Percentiles rank a stretch among this genome's conserved stretches.
Evolutionary conservation across 2,329 filamentous ascomycete species (phyloP).

Genomic region (Aspergillus sp.): DNA sequence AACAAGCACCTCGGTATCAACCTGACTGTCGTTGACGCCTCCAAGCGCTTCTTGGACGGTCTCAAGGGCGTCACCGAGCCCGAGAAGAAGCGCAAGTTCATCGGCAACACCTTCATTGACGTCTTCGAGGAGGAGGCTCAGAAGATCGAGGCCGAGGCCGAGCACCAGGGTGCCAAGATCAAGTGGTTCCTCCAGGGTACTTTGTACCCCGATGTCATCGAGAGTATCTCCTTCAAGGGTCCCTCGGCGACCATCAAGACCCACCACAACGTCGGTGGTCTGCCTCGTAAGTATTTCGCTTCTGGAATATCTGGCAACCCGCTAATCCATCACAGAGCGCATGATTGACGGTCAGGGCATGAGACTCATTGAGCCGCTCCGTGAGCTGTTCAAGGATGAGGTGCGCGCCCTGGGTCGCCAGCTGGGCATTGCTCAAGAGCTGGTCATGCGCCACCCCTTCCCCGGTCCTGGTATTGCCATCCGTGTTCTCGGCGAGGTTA

Average conservation of each 20-base stretch:
- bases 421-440: slow-evolving; percentile 70
- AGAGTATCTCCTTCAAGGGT: slow-evolving; percentile 72
- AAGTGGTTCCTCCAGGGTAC: slow-evolving; percentile 88
- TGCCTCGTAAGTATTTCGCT: slow-evolving; percentile 6
- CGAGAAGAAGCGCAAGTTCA: slow-evolving; percentile 88
- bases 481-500: slow-evolving; percentile 82
- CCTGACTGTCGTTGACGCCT: slow-evolving; percentile 80
- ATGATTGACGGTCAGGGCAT: slow-evolving; percentile 53
- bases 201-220: slow-evolving; percentile 72
- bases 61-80: slow-evolving; percentile 77
- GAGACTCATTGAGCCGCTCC: slow-evolving; percentile 70
- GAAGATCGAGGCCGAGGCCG: slow-evolving; percentile 71
- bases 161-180: slow-evolving; percentile 70
- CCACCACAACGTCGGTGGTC: slow-evolving; percentile 54
- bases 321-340: slow-evolving; percentile 34
- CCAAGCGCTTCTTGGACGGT: slow-evolving; percentile 72
- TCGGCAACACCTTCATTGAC: slow-evolving; percentile 78
- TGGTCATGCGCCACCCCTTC: slow-evolving; percentile 75
- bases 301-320: no score
- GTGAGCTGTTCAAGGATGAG: slow-evolving; percentile 83
- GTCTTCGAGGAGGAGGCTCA: slow-evolving; percentile 80
- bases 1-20: slow-evolving; percentile 82
- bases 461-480: slow-evolving; percentile 72
- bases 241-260: slow-evolving; percentile 73
- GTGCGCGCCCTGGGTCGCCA: slow-evolving; percentile 69